Percentiles rank a stretch among this genome's conserved stretches.
These are phyloP conservation scores for Coemansia sp. DNA, from an alignment of 192 early-diverging fungal species.

Conservation along the genomic window DNA sequence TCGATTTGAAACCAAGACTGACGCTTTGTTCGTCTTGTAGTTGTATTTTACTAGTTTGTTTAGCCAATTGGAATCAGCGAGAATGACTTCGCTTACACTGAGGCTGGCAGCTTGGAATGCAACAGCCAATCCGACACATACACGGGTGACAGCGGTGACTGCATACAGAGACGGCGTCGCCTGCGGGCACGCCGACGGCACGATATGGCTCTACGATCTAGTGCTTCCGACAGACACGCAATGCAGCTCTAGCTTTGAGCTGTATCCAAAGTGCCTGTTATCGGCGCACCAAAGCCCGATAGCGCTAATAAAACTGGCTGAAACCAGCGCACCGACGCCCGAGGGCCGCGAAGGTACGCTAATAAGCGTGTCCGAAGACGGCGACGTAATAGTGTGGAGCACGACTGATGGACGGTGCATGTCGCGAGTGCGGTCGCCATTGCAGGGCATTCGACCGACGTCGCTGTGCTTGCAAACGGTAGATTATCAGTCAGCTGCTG, in stretches of 20 bases:
- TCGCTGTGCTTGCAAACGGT: slow-evolving; percentile 31
- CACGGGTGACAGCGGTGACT: slow-evolving; percentile 30
- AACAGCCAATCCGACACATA: slow-evolving; percentile 33
- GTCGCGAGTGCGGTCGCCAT: slow-evolving; percentile 27
- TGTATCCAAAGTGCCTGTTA: slow-evolving; percentile 39
- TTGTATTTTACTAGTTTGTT: slow-evolving; percentile 2
- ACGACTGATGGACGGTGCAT: slow-evolving; percentile 47
- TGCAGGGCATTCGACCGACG: slow-evolving; percentile 34
- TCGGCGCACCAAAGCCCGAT: slow-evolving; percentile 36
- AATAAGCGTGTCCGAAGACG: slow-evolving; percentile 41
- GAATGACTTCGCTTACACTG: slow-evolving; percentile 20
- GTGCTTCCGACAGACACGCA: neutral
- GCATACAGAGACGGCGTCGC: slow-evolving; percentile 35
- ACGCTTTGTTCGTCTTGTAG: neutral
- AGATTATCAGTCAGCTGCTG: slow-evolving; percentile 43
- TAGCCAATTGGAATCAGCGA: neutral
- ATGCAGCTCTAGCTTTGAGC: neutral
- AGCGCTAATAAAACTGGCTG: slow-evolving; percentile 17
- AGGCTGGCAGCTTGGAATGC: slow-evolving; percentile 46
- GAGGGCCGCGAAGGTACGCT: slow-evolving; percentile 42
- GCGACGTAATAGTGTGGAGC: slow-evolving; percentile 44
- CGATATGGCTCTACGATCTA: slow-evolving; percentile 48
- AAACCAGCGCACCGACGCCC: slow-evolving; percentile 32
- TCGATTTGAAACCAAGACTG: neutral
- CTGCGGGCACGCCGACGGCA: slow-evolving; percentile 44